phyloP scores from a whole-genome alignment of 2,329 filamentous ascomycete species.

The Exophiala dermatitidis region DNA sequence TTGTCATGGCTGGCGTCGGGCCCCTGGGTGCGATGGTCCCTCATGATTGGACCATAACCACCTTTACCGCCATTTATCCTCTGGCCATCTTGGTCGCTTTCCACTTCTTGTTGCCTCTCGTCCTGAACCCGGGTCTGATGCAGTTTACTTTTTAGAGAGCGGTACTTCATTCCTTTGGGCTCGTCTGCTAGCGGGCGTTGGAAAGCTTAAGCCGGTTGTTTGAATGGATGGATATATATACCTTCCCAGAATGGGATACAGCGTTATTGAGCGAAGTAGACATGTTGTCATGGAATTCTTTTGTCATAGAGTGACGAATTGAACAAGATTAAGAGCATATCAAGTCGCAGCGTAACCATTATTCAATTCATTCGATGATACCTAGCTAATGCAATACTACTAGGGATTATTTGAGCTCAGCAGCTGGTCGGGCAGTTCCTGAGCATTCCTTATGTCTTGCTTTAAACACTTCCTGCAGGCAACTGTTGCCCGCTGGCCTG shows the following conservation, averaged over 20 bases:
- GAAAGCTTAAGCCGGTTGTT: too few species aligned
- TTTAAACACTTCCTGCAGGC: slow-evolving; percentile 20
- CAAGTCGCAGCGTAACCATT: too few species aligned
- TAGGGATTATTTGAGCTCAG: neutral
- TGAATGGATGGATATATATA: too few species aligned
- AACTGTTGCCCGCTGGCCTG: slow-evolving; percentile 25
- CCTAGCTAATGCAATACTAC: neutral
- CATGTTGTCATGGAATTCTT: too few species aligned
- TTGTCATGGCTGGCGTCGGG: slow-evolving; percentile 40
- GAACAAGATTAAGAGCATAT: too few species aligned
- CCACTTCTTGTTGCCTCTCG: slow-evolving; percentile 28
- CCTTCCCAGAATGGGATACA: too few species aligned
- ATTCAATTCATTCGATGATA: too few species aligned
- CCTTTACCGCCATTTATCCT: slow-evolving; percentile 55
- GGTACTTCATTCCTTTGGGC: neutral
- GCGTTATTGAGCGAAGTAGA: too few species aligned
- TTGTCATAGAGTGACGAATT: too few species aligned
- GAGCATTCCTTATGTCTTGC: neutral
- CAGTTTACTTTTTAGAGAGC: slow-evolving; percentile 18
- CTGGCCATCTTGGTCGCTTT: slow-evolving; percentile 43
- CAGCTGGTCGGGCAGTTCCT: neutral
- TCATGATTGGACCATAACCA: slow-evolving; percentile 49
- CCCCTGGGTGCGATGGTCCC: slow-evolving; percentile 34
- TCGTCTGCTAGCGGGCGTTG: too few species aligned
- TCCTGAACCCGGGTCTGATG: slow-evolving; percentile 31